Evolutionary conservation across 495 filamentous ascomycete genomes (phyloP), one percentile per base, ranked within the genome.

Genomic region (Lasiosphaeriaceae sp.): DNA sequence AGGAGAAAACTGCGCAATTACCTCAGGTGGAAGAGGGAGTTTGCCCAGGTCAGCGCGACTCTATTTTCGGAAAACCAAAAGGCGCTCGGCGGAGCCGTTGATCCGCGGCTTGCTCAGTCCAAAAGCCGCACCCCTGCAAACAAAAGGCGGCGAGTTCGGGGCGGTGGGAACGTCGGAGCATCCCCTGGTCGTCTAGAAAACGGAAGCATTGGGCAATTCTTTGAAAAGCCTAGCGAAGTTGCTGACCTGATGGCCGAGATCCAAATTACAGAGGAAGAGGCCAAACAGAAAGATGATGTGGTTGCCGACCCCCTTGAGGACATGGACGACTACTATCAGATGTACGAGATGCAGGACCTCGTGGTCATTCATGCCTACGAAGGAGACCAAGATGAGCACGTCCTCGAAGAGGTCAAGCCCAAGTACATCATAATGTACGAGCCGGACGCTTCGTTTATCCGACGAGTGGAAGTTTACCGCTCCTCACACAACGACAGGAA

Each of bases 361-460:
- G 80, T 96, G 20, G 83, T 96, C 47, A 78, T 97, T 43, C 94
- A 97, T 71, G 89, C 94, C 2, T 98, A 96, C 69, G 77, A 79
- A 2, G 94, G 92, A 11, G 94, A 98, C 67, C 89, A 92, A 79
- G 95, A 97, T 73, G 95, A 97, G 64, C 90, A 96, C 70, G 78
- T 97, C 20, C 80, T 98, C 2, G 95, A 97, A 67, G 94, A 98
- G 73, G 77, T 92, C 55, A 90, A 88, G 53, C 94, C 94, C 1
- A 85, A 89, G 39, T 97, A 96, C 71, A 90, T 98, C 46, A 89
- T 98, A 66, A 97, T 98, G 94, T 98, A 97, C 70, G 93, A 97
- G 67, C 92, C 95, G 17, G 92, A 97, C 63, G 82, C 92, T n/a
- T 84, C 92, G 4, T 98, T 98, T 70, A 96, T 97, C 61, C 85